Evolutionary conservation across 2,329 filamentous ascomycete species (phyloP).

Genomic region (Graphium sp.): DNA sequence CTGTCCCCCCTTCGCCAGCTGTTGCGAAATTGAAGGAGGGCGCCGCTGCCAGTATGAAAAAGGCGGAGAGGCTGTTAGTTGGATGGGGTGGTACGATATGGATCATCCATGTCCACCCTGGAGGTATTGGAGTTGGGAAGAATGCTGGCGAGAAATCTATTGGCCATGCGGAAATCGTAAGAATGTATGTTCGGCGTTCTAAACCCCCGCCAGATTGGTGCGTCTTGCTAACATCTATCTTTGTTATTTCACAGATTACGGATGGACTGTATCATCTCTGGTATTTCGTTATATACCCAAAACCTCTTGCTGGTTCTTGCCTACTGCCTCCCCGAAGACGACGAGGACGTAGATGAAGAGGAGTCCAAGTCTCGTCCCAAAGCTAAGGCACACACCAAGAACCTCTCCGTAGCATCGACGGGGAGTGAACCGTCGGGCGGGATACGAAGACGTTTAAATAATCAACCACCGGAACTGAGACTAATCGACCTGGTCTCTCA

Average conservation of each 20-base stretch:
- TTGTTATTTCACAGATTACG: constrained; percentile 47
- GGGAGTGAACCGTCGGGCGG: constrained; percentile 47
- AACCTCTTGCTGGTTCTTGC: constrained; percentile 82
- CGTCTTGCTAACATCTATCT: background rate
- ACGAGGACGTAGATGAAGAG: constrained; percentile 32
- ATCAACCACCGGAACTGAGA: constrained; percentile 72
- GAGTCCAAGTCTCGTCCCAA: constrained; percentile 7
- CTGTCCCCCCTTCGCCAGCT: constrained; percentile 22
- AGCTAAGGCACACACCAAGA: constrained; percentile 20
- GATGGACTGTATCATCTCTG: constrained; percentile 95
- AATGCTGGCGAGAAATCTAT: constrained; percentile 52
- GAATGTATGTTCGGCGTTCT: constrained; percentile 50
- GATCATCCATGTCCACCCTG: constrained; percentile 81
- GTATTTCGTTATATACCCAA: constrained; percentile 90
- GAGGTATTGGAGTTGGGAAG: constrained; percentile 48
- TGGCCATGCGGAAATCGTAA: constrained; percentile 76
- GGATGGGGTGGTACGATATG: constrained; percentile 95
- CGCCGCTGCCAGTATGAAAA: constrained; percentile 24
- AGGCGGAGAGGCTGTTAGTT: constrained; percentile 66
- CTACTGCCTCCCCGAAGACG: constrained; percentile 61
- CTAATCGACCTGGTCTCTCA: constrained; percentile 82
- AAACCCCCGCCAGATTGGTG: background rate
- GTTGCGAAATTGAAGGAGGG: constrained; percentile 30
- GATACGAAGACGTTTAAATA: constrained; percentile 56
- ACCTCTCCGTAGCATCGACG: constrained; percentile 26